Evolutionary conservation across 2,329 filamentous ascomycete genomes (phyloP), one percentile per base, ranked within the genome.

Genomic region (Cladosporium sp.): DNA sequence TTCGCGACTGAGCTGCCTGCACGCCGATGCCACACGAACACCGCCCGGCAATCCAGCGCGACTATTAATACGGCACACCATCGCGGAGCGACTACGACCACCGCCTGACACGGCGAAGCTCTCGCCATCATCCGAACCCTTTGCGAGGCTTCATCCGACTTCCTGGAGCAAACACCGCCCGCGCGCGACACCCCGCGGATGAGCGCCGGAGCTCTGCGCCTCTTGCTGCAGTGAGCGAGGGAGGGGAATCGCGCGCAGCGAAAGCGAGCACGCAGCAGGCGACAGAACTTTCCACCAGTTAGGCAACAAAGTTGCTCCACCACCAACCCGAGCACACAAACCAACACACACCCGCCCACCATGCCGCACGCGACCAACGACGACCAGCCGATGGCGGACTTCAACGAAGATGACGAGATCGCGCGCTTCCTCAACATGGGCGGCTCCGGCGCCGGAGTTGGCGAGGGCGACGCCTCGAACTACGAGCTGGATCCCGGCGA

Each of bases 401-500:
- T 49, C 44, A 58, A 57, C 34, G 64, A 67, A 53, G 62, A 63
- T n/a, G 57, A 56, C 19, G 59, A 63, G 48, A 67, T 68, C 55
- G 51, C 55, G 32, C 54, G 59, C 28, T 65, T 66, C 43, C 55
- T 69, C 18, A 50, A 50, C 42, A 45, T 52, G 42, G 43, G 49
- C 16, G 40, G 44, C 49, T 58, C 58, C 35, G 60, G 56, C 19
- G 59, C 61, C 11, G 61, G 58, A 9, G 54, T 57, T 2, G 53
- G 54, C 34, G 57, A 59, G 9, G 58, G 56, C 16, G 59, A 60
- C 31, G 61, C 54, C 51, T 70, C 35, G 49, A 57, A 56, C 37
- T 46, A 58, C 13, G 65, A 69, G 49, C 68, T 78, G 49, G 74
- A 76, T 49, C 61, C 68, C 49, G 79, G 77, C 16, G 86, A 89